Conservation (phyloP, 2,329 filamentous ascomycete genomes). For the Helotiales sp. region DNA sequence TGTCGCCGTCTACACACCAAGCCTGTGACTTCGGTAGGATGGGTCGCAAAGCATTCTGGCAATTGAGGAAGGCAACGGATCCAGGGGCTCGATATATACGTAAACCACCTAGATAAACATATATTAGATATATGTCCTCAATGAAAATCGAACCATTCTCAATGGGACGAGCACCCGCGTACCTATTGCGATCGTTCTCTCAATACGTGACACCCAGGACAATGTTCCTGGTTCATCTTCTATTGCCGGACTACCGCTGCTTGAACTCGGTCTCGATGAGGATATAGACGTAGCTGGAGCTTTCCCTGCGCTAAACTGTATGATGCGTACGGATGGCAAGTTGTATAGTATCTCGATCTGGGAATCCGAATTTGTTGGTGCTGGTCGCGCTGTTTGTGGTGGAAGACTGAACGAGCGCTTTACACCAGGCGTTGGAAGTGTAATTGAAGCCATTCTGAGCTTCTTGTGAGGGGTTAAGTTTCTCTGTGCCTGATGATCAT, state of each 20-base stretch:
- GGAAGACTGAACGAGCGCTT: slow-evolving; percentile 30
- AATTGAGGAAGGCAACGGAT: slow-evolving; percentile 85
- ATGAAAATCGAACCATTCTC: not conserved
- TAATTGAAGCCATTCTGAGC: slow-evolving; percentile 26
- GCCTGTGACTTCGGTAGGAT: slow-evolving; percentile 89
- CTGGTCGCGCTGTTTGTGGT: slow-evolving; percentile 7
- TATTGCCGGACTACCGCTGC: slow-evolving; percentile 35
- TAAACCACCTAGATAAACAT: slow-evolving; percentile 60
- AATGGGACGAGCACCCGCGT: slow-evolving; percentile 31
- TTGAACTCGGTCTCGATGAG: slow-evolving; percentile 22
- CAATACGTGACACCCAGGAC: slow-evolving; percentile 72
- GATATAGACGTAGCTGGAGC: slow-evolving; percentile 7
- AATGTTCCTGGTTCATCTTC: slow-evolving; percentile 61
- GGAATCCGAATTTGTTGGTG: slow-evolving; percentile 27
- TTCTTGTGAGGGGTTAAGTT: not conserved
- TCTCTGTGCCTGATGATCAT: slow-evolving; percentile 24
- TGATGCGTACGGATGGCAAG: slow-evolving; percentile 37
- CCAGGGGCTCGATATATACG: slow-evolving; percentile 84
- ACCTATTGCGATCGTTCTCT: slow-evolving; percentile 80
- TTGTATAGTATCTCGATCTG: slow-evolving; percentile 35
- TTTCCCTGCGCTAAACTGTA: slow-evolving; percentile 52
- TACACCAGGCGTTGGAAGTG: slow-evolving; percentile 13
- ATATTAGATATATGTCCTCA: slow-evolving; percentile 7
- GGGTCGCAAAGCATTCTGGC: slow-evolving; percentile 78
- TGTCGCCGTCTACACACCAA: slow-evolving; percentile 89